Evolutionary conservation across 2,329 filamentous ascomycete species (phyloP).

Genomic region (Aspergillus intermedius): DNA sequence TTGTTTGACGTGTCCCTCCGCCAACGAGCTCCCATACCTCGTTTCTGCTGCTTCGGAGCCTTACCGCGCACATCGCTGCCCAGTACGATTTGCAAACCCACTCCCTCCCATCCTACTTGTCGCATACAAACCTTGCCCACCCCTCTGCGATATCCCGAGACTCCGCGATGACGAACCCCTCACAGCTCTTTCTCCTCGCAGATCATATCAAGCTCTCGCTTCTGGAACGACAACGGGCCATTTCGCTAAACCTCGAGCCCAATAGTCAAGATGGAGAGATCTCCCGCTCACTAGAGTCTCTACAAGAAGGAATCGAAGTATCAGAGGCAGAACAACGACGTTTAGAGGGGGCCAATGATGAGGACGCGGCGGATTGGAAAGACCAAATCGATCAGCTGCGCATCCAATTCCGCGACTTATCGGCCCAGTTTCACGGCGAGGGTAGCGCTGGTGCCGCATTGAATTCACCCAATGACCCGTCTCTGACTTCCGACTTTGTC

Average conservation of each 20-base stretch:
- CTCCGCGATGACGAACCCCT: constrained; percentile 47
- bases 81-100: not conserved
- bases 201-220: constrained; percentile 97
- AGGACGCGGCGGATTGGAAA: constrained; percentile 45
- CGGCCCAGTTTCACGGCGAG: constrained; percentile 70
- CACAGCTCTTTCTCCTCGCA: constrained; percentile 82
- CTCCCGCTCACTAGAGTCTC: constrained; percentile 76
- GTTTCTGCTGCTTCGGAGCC: not conserved
- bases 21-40: not conserved
- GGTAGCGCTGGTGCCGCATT: constrained; percentile 30
- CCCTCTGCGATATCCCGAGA: constrained; percentile 2
- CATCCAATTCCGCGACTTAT: constrained; percentile 69
- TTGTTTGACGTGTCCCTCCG: too few relatives aligned
- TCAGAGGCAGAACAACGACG: constrained; percentile 60
- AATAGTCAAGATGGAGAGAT: constrained; percentile 85
- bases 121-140: not conserved
- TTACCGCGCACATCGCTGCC: not conserved
- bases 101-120: not conserved
- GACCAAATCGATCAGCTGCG: constrained; percentile 64
- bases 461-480: constrained; percentile 55
- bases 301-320: constrained; percentile 69
- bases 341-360: constrained; percentile 53
- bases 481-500: constrained; percentile 56
- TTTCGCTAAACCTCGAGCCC: constrained; percentile 69
- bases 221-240: constrained; percentile 81